phyloP scores from a whole-genome alignment of 495 filamentous ascomycete species.

The Elasticomyces elasticus region DNA sequence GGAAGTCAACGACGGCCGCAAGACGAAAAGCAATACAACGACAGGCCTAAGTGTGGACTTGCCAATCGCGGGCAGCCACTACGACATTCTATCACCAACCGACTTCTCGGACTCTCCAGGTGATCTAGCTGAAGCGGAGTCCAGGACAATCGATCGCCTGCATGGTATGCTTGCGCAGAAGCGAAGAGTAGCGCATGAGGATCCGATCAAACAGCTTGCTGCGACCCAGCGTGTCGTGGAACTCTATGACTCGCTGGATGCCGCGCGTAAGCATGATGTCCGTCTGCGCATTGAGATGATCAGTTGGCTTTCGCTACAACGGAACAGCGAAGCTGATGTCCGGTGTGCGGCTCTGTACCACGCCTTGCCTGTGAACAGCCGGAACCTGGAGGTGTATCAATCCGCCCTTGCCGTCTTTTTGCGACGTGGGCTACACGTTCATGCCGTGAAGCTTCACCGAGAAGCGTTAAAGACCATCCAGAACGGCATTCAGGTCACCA shows the following conservation, averaged over 20 bases:
- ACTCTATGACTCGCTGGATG: constrained; percentile 10
- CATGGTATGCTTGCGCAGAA: background rate
- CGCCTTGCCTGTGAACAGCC: background rate
- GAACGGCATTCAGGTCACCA: constrained; percentile 11
- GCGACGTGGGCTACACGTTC: background rate
- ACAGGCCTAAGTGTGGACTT: too few species aligned
- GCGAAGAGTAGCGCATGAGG: background rate
- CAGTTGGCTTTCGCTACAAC: constrained; percentile 21
- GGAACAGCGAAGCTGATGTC: background rate
- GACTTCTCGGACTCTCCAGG: constrained; percentile 5
- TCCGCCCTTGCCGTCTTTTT: constrained; percentile 7
- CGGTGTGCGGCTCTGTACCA: constrained; percentile 12
- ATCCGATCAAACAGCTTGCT: background rate
- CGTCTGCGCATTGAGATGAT: constrained; percentile 23
- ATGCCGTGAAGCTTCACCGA: constrained; percentile 2
- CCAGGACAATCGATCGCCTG: background rate
- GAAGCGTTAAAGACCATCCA: constrained; percentile 15
- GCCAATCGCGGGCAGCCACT: too few species aligned
- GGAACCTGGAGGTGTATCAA: constrained; percentile 7
- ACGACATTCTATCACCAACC: too few species aligned
- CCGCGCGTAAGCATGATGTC: background rate
- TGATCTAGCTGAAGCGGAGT: constrained; percentile 2
- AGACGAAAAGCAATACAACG: too few species aligned
- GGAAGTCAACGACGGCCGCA: too few species aligned
- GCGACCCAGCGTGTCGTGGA: background rate